These are phyloP conservation scores for Aspergillus cavernicola DNA, from an alignment of 495 filamentous ascomycete species.

Conservation along the genomic window DNA sequence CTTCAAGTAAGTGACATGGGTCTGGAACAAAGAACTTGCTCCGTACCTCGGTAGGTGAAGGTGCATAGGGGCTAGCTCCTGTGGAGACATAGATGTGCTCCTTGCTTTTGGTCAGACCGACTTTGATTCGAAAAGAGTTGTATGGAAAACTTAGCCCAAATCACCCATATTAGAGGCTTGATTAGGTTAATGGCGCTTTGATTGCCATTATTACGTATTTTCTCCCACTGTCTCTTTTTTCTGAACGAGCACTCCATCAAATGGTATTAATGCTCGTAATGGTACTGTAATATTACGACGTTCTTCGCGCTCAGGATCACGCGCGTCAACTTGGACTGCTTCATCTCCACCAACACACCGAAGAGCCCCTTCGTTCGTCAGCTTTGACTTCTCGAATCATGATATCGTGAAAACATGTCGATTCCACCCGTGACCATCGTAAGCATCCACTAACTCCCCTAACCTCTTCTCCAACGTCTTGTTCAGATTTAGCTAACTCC, in stretches of 20 bases:
- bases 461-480: not conserved
- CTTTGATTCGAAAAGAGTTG: too few relatives aligned
- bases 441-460: slow-evolving; percentile 18
- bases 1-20: not conserved
- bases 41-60: too few relatives aligned
- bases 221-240: too few relatives aligned
- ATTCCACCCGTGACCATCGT: slow-evolving; percentile 52
- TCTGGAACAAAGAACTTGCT: too few relatives aligned
- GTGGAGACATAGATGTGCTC: too few relatives aligned
- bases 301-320: not conserved
- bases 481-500: not conserved
- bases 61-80: too few relatives aligned
- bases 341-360: not conserved
- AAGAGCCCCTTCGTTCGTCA: not conserved
- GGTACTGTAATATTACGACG: slow-evolving; percentile 1
- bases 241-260: too few relatives aligned
- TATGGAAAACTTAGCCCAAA: too few relatives aligned
- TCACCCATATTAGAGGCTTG: too few relatives aligned
- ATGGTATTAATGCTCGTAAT: slow-evolving; percentile 13
- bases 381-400: not conserved
- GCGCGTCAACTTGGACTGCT: not conserved
- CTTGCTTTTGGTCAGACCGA: too few relatives aligned
- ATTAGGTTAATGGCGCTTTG: too few relatives aligned
- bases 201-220: too few relatives aligned
- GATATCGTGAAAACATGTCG: slow-evolving; percentile 11